Base-by-base conservation (phyloP, 768 basidiomycete genomes). In the Guyanaporus albipodus region DNA sequence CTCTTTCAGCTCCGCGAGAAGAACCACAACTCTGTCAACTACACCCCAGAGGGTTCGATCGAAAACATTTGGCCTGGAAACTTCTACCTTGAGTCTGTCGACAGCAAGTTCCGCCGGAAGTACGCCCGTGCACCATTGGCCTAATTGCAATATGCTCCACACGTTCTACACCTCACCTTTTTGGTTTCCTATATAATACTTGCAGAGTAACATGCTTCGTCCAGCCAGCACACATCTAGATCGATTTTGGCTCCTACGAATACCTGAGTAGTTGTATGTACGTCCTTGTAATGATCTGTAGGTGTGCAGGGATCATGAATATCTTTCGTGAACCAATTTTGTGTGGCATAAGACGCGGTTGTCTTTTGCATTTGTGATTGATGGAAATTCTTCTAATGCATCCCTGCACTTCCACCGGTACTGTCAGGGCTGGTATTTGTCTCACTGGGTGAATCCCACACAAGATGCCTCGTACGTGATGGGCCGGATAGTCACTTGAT, bases 51-150 rank as follows among this genome's bases (percentile, higher is more conserved):
- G 41, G 96, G 96, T 37, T 83, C 82, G 19, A 67, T 93, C 48
- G 88, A 93, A 51, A 87, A 96, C 77, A 86, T 99, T 67, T 93
- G 91, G 88, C 85, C 88, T 4, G 93, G 93, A 36, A 75, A 86
- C 17, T 98, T 86, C 74, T 98, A 97, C 78, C 87, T 99, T 55
- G 84, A 85, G 53, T 79, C 75, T 62, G 85, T 95, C 59, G 96
- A 98, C 70, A 72, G 75, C 59, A 93, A 93, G 71, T 93, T 85
- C 80, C 77, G 96, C 59, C 80, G 96, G 64, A 91, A 87, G 67
- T 99, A 99, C 70, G 69, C 74, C 49, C 65, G 78, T 48, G 68
- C 63, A 18, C 72, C 75, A 6, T 52, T 49, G 10, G 65, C 50
- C 21, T 68, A 37, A 52, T 50, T 21, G 8, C 26, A n/a, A n/a